Evolutionary conservation across 164 flowering plant genomes (phyloP).

Genomic region (Chimonanthus salicifolius): DNA sequence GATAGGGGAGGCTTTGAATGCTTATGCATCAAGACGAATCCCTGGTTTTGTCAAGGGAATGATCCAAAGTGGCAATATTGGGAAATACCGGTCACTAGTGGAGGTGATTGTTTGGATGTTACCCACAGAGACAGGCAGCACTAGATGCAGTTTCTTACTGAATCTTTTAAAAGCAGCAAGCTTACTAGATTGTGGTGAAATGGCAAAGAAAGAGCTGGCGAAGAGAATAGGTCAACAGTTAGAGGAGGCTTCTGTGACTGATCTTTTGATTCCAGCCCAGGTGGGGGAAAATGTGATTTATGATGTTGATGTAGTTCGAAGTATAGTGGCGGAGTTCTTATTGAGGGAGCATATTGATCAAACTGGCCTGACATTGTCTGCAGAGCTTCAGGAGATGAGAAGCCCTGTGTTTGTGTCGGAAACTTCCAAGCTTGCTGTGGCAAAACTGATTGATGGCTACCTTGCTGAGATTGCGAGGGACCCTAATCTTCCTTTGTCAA

Average conservation of each 20-base stretch:
- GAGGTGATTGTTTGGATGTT: slow-evolving; percentile 63
- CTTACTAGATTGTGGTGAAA: slow-evolving; percentile 45
- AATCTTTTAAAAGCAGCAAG: slow-evolving; percentile 69
- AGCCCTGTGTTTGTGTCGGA: slow-evolving; percentile 55
- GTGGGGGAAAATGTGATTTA: slow-evolving; percentile 40
- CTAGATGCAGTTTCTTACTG: slow-evolving; percentile 68
- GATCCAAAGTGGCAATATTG: slow-evolving; percentile 33
- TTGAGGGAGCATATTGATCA: slow-evolving; percentile 43
- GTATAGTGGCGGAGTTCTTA: slow-evolving; percentile 60
- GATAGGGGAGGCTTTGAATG: slow-evolving; percentile 79
- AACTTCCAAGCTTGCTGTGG: slow-evolving; percentile 78
- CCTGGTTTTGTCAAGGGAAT: slow-evolving; percentile 63
- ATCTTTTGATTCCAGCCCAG: slow-evolving; percentile 56
- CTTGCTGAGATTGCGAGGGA: slow-evolving; percentile 79
- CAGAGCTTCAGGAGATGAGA: slow-evolving; percentile 44
- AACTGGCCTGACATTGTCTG: slow-evolving; percentile 23
- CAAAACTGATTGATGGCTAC: slow-evolving; percentile 77
- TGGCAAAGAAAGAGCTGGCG: slow-evolving; percentile 43
- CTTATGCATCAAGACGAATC: slow-evolving; percentile 59
- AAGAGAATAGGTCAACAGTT: slow-evolving; percentile 70
- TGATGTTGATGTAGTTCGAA: slow-evolving; percentile 58
- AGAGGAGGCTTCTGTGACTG: slow-evolving; percentile 71
- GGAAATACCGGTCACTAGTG: slow-evolving; percentile 35
- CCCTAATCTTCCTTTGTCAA: slow-evolving; percentile 55
- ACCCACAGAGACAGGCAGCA: slow-evolving; percentile 63